Evolutionary conservation across 371 early-diverging fungal genomes (phyloP).

Genomic region (Mortierella sp.): DNA sequence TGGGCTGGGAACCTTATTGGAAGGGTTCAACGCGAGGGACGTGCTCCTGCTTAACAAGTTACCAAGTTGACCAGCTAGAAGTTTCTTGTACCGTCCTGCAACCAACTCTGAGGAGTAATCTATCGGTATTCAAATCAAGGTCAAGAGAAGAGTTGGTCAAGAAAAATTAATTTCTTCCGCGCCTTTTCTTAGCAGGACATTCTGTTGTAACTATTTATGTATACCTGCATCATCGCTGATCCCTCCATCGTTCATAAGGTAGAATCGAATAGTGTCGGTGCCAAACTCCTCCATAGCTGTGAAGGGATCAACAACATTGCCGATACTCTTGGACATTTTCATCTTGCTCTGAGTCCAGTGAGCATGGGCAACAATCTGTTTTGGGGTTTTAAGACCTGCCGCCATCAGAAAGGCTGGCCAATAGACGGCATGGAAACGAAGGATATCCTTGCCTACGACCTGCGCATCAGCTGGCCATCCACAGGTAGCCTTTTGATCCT

Average conservation of each 20-base stretch:
- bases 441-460: slow-evolving; percentile 95
- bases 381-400: slow-evolving; percentile 80
- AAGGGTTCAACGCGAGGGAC: slow-evolving; percentile 66
- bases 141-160: not conserved
- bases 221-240: slow-evolving; percentile 64
- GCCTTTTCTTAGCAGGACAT: not conserved
- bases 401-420: slow-evolving; percentile 97
- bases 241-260: slow-evolving; percentile 90
- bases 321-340: slow-evolving; percentile 95
- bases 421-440: slow-evolving; percentile 96
- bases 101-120: slow-evolving; percentile 82
- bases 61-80: slow-evolving; percentile 88
- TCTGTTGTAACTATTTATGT: too few species aligned
- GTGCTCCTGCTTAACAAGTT: slow-evolving; percentile 83
- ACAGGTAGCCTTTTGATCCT: slow-evolving; percentile 1
- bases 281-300: slow-evolving; percentile 77
- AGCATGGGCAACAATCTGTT: slow-evolving; percentile 87
- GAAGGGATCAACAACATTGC: slow-evolving; percentile 92
- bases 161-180: not conserved
- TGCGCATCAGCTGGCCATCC: slow-evolving; percentile 87
- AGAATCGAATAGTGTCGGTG: slow-evolving; percentile 91
- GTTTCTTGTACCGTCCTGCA: slow-evolving; percentile 75
- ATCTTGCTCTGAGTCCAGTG: slow-evolving; percentile 91
- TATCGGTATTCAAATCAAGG: slow-evolving; percentile 5
- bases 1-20: slow-evolving; percentile 55